Evolutionary conservation across 192 early-diverging fungal species (phyloP).

Genomic region (Coemansia pectinata): DNA sequence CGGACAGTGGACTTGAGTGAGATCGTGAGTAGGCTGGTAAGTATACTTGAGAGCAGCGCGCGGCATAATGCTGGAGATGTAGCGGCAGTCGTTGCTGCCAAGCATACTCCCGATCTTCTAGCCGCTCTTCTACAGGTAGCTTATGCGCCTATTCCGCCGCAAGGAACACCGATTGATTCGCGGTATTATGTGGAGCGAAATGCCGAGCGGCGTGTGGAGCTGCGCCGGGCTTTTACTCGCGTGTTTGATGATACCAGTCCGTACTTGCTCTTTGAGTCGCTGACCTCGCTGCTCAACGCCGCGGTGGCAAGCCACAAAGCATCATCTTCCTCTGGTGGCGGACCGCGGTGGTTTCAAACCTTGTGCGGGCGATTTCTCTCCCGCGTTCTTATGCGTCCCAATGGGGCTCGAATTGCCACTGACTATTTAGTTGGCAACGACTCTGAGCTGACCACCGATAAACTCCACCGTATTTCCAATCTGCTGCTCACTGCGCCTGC

Average conservation of each 20-base stretch:
- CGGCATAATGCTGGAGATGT: constrained; percentile 57
- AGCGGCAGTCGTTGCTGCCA: constrained; percentile 56
- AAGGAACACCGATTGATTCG: not conserved
- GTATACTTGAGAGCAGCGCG: constrained; percentile 10
- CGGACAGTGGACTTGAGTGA: not conserved
- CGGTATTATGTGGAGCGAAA: constrained; percentile 47
- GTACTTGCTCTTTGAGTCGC: constrained; percentile 62
- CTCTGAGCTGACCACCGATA: constrained; percentile 27
- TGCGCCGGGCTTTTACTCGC: constrained; percentile 41
- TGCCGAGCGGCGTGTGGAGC: constrained; percentile 11
- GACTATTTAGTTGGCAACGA: constrained; percentile 67
- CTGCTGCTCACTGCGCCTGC: constrained; percentile 39
- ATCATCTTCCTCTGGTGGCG: not conserved
- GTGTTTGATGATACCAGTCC: constrained; percentile 55
- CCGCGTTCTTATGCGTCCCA: constrained; percentile 64
- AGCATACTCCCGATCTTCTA: constrained; percentile 66
- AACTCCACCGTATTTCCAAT: constrained; percentile 34
- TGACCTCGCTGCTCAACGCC: constrained; percentile 64
- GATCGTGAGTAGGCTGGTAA: constrained; percentile 6
- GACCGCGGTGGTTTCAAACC: constrained; percentile 63
- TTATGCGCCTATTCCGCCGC: constrained; percentile 58
- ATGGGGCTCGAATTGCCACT: constrained; percentile 63
- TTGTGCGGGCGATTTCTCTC: constrained; percentile 71
- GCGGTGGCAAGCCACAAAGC: constrained; percentile 46
- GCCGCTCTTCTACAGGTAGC: constrained; percentile 68